Percentiles rank a stretch among this genome's conserved stretches.
phyloP scores from a whole-genome alignment of 129 eudicot species.

The Chrysanthemum lavandulifolium region DNA sequence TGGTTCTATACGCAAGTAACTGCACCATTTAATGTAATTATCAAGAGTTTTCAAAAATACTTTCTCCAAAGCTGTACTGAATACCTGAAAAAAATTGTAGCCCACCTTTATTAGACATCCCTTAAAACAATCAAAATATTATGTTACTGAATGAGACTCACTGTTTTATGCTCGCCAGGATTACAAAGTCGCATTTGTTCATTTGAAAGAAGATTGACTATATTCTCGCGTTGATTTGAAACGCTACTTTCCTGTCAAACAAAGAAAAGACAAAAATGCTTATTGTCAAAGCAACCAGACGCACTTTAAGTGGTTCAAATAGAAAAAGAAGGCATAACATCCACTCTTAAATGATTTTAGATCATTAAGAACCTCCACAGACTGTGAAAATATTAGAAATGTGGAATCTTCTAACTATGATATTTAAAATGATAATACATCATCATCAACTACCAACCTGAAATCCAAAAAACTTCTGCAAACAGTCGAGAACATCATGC shows the following conservation, averaged over 20 bases:
- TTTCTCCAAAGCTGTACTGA: conserved; percentile 82
- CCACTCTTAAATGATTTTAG: not conserved
- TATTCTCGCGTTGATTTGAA: conserved; percentile 91
- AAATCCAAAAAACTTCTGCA: conserved; percentile 84
- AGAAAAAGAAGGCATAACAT: too few relatives aligned
- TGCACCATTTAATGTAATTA: conserved; percentile 91
- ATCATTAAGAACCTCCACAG: too few relatives aligned
- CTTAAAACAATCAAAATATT: too few relatives aligned
- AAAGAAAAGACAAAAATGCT: not conserved
- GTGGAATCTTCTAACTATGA: not conserved
- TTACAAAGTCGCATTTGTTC: too few relatives aligned
- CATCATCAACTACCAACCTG: conserved; percentile 57
- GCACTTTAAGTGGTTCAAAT: too few relatives aligned
- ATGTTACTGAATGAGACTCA: conserved; percentile 30
- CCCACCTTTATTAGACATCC: not conserved
- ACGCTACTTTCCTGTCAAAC: conserved; percentile 86
- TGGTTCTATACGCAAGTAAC: conserved; percentile 54
- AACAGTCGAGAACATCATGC: conserved; percentile 80
- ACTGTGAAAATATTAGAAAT: not conserved
- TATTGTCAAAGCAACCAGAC: not conserved
- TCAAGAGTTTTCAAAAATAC: conserved; percentile 83
- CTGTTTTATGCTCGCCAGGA: conserved; percentile 54
- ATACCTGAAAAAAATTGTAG: conserved; percentile 51
- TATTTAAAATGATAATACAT: too few relatives aligned
- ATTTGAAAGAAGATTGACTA: conserved; percentile 87